A percentile compares a stretch with the other conserved stretches of the same genome.
Conservation (phyloP, 108 stramenopile genomes). For the Cyclotella sp. region DNA sequence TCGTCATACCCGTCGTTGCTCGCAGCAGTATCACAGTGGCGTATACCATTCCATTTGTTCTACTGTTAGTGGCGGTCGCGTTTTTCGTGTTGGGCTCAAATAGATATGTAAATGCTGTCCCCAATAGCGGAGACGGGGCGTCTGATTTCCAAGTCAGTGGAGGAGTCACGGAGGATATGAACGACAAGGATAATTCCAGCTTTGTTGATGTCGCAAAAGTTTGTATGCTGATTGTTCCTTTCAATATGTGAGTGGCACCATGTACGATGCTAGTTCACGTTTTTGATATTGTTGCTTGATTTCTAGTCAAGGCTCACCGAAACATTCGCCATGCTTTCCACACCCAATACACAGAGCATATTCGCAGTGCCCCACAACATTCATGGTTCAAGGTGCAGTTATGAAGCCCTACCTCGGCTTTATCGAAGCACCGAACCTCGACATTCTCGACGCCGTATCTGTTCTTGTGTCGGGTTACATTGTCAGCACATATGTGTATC, state of each 20-base stretch:
- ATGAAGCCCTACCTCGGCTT: constrained; percentile 75
- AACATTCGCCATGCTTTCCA: background rate
- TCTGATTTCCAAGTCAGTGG: constrained; percentile 4
- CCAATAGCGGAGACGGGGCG: background rate
- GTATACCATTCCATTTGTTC: constrained; percentile 49
- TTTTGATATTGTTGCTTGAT: background rate
- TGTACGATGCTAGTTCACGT: constrained; percentile 21
- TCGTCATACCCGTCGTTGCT: constrained; percentile 45
- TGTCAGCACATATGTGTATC: constrained; percentile 70
- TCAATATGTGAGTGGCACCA: constrained; percentile 41
- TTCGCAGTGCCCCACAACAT: constrained; percentile 84
- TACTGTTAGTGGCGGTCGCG: constrained; percentile 39
- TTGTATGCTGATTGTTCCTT: constrained; percentile 47
- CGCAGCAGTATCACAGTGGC: constrained; percentile 47
- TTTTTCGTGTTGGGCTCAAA: constrained; percentile 39
- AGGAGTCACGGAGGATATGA: constrained; percentile 6
- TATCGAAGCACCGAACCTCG: constrained; percentile 79
- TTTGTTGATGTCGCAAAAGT: constrained; percentile 49
- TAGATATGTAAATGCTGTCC: constrained; percentile 45
- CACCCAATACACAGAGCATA: constrained; percentile 53
- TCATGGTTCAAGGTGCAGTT: constrained; percentile 84
- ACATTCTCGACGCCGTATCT: constrained; percentile 63
- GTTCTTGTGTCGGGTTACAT: constrained; percentile 76
- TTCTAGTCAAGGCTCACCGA: too few relatives aligned
- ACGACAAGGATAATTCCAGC: constrained; percentile 30